Evolutionary conservation across 2,329 filamentous ascomycete genomes (phyloP), one percentile per base, ranked within the genome.

Genomic region (Calonectria multiphialidica): DNA sequence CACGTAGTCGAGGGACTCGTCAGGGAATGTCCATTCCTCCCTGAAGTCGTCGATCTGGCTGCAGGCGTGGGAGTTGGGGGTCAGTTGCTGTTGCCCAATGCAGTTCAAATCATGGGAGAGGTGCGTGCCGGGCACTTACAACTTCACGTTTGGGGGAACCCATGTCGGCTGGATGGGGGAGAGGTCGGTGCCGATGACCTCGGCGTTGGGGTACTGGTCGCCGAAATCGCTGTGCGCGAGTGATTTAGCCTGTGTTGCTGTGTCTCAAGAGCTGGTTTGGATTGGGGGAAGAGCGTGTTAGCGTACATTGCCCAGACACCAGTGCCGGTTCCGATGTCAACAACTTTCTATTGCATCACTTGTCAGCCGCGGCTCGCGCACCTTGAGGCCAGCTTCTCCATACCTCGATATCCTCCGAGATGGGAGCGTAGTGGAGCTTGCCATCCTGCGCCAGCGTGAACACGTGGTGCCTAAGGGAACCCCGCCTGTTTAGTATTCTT

Each of bases 21-120:
- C 80, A 8, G 86, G 83, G 62, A 84, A 90, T 80, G 83, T 91
- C 85, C 85, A 87, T 1, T 83, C 81, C n/a, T 76, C 84, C 75
- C 88, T 88, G 42, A 89, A 87, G 76, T 92, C 90, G 78, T 92
- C 91, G 50, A 93, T 88, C 70, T 92, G 35, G 44, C 77, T 71
- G 68, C 70, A 71, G 40, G 35, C 35, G 33, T 10, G 7, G 33
- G 44, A 18, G 21, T 21, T 3, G n/a, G 9, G 10, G 2, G 21
- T 67, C 30, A 68, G 63, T 37, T 33, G 33, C 16, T 33, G 57
- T 21, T n/a, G 37, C 37, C n/a, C 15, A 23, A 21, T 9, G 3
- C 4, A 37, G 23, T 28, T 9, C 15, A 23, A 16, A 40, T 30
- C 1, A 21, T 33, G 16, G 21, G 25, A 16, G 9, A 16, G 8